phyloP scores from a whole-genome alignment of 306 rosid species.

The Oemleria cerasiformis region DNA sequence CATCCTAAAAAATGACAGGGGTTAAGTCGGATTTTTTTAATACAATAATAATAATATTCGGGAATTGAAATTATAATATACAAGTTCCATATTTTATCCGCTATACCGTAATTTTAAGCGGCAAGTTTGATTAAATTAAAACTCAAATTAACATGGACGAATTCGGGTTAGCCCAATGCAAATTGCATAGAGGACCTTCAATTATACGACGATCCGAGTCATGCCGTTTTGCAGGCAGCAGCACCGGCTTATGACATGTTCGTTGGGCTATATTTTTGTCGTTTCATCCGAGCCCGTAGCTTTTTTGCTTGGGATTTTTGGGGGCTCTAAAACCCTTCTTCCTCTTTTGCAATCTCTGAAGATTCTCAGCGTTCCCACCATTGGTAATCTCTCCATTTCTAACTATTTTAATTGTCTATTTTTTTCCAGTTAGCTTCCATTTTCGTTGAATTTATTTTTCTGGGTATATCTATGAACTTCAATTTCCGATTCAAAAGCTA shows the following conservation, averaged over 20 bases:
- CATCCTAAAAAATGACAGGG: no score
- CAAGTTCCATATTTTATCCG: no score
- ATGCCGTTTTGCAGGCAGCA: neutral
- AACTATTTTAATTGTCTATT: neutral
- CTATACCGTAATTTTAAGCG: no score
- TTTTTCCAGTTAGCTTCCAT: neutral
- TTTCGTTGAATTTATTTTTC: neutral
- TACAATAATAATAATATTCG: no score
- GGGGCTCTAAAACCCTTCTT: neutral
- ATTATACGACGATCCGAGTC: neutral
- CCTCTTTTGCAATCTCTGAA: neutral
- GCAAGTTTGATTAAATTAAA: no score
- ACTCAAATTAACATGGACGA: no score
- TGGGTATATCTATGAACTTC: neutral
- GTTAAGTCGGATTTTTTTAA: no score
- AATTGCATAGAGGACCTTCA: neutral
- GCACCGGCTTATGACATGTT: neutral
- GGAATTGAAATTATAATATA: no score
- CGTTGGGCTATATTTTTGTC: neutral
- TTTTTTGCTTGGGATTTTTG: neutral
- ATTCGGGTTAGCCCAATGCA: no score
- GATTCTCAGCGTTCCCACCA: constrained; percentile 6
- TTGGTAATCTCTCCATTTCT: constrained; percentile 3
- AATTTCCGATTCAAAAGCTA: neutral
- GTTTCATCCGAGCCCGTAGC: neutral